Percentiles rank a stretch among this genome's conserved stretches.
Conservation (phyloP, 2,329 filamentous ascomycete species). For the Alternaria sp. region DNA sequence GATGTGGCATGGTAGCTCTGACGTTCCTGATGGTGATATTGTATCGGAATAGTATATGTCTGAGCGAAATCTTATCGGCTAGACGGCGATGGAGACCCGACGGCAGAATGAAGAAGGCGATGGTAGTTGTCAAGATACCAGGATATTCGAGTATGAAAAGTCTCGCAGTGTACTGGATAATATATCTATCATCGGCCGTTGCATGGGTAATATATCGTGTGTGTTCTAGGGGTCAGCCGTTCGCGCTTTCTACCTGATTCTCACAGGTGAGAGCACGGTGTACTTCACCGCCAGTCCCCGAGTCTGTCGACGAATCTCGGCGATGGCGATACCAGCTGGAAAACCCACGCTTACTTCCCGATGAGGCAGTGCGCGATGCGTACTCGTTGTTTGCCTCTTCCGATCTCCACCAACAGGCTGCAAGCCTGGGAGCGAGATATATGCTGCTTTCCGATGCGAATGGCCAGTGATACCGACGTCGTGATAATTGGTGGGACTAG, state of each 20-base stretch:
- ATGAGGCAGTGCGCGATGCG: slow-evolving; percentile 11
- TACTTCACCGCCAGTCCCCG: slow-evolving; percentile 20
- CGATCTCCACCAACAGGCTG: neutral
- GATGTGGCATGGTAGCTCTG: slow-evolving; percentile 33
- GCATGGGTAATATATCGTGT: neutral
- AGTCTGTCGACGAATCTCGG: neutral
- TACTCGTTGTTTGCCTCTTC: slow-evolving; percentile 1
- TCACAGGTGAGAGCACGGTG: slow-evolving; percentile 14
- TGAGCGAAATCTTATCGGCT: neutral
- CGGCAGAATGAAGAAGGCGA: neutral
- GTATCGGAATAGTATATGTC: neutral
- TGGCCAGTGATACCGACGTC: slow-evolving; percentile 7
- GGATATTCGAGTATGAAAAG: neutral
- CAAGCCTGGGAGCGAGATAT: neutral
- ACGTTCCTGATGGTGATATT: neutral
- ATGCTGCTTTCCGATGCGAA: neutral
- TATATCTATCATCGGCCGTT: neutral
- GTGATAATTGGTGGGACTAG: slow-evolving; percentile 6
- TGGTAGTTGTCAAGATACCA: neutral
- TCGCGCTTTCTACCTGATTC: neutral
- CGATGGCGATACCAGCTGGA: slow-evolving; percentile 5
- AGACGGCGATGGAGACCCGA: neutral
- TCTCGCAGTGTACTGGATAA: neutral
- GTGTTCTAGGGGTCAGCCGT: neutral
- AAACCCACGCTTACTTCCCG: neutral